Conservation (phyloP, 2,329 filamentous ascomycete genomes). For the Claviceps sp. region DNA sequence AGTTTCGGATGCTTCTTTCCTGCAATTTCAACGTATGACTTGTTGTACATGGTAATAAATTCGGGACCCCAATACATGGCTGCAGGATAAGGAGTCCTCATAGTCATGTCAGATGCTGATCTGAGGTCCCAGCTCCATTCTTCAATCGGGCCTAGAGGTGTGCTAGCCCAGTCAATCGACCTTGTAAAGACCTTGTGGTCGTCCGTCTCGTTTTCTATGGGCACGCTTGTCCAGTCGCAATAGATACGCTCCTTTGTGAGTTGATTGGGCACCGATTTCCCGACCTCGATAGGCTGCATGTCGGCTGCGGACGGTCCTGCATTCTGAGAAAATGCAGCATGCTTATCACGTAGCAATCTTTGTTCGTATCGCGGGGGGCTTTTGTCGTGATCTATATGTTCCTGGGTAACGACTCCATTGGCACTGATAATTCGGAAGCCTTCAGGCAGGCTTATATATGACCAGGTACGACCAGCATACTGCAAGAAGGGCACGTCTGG, state of each 20-base stretch:
- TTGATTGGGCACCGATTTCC: slow-evolving; percentile 15
- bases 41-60: slow-evolving; percentile 52
- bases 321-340: neutral
- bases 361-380: slow-evolving; percentile 1
- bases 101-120: slow-evolving; percentile 28
- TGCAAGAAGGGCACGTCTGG: slow-evolving; percentile 3
- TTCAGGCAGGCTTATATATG: slow-evolving; percentile 1
- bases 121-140: slow-evolving; percentile 34
- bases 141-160: slow-evolving; percentile 31
- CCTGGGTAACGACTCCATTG: slow-evolving; percentile 12
- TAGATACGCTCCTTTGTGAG: slow-evolving; percentile 9
- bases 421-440: slow-evolving; percentile 4
- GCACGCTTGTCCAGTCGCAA: slow-evolving; percentile 5
- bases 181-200: slow-evolving; percentile 22
- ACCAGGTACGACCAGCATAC: slow-evolving; percentile 5
- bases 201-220: slow-evolving; percentile 5
- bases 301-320: neutral
- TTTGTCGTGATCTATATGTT: slow-evolving; percentile 2
- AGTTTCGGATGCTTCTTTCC: slow-evolving; percentile 50
- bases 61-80: slow-evolving; percentile 53
- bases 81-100: slow-evolving; percentile 41
- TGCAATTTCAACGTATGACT: slow-evolving; percentile 48
- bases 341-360: neutral
- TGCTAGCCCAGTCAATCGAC: slow-evolving; percentile 32
- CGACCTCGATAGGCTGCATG: slow-evolving; percentile 1